These are phyloP conservation scores for Coniochaeta sp. DNA, from an alignment of 2,329 filamentous ascomycete species.

Conservation along the genomic window DNA sequence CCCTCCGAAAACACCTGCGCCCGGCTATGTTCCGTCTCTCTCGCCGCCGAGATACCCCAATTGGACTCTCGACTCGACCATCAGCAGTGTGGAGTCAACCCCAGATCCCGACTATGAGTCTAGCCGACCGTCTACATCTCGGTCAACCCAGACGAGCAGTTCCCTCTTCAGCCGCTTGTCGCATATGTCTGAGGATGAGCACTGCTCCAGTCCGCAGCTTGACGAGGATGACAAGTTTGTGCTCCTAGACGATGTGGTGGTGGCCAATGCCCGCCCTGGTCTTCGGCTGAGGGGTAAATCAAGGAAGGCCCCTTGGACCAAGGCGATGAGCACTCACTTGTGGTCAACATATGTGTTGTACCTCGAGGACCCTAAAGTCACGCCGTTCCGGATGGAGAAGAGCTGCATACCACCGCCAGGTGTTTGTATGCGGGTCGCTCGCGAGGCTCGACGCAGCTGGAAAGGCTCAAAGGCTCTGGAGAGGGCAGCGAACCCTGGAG, in stretches of 20 bases:
- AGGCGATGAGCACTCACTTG: constrained; percentile 56
- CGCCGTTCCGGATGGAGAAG: constrained; percentile 56
- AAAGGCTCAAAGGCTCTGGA: constrained; percentile 45
- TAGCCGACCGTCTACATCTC: constrained; percentile 51
- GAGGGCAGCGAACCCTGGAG: constrained; percentile 14
- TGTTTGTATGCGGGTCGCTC: constrained; percentile 57
- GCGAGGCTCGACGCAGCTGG: constrained; percentile 60
- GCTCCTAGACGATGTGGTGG: constrained; percentile 4
- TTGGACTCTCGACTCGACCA: constrained; percentile 50
- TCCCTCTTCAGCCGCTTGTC: constrained; percentile 52
- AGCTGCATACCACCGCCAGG: constrained; percentile 58
- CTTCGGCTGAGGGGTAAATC: constrained; percentile 15
- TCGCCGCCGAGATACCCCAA: constrained; percentile 44
- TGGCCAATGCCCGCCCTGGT: constrained; percentile 1
- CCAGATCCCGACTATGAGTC: constrained; percentile 47
- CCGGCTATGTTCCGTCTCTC: constrained; percentile 33
- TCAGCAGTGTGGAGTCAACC: constrained; percentile 48
- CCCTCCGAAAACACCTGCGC: constrained; percentile 52
- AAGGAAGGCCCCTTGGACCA: constrained; percentile 54
- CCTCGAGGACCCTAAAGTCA: constrained; percentile 59
- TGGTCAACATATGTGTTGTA: constrained; percentile 61
- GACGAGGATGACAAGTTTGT: constrained; percentile 24
- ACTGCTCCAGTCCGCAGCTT: constrained; percentile 43
- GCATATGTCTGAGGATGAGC: constrained; percentile 46
- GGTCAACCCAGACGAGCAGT: constrained; percentile 50